Conservation (phyloP, 495 filamentous ascomycete genomes). For the Podospora fimiseda region DNA sequence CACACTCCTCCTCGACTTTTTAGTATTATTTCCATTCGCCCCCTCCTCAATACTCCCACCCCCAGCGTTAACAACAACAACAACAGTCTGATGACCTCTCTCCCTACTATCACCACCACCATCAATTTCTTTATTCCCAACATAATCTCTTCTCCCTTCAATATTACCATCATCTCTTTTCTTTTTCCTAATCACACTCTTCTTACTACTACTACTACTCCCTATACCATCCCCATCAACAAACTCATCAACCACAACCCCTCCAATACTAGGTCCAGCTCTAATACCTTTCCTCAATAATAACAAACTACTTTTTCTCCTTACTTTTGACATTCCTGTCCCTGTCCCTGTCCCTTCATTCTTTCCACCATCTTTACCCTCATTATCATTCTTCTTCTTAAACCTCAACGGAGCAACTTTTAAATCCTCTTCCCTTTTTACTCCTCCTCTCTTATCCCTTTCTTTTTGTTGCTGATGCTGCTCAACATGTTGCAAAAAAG, state of each 20-base stretch:
- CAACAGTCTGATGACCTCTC: neutral
- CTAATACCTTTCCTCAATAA: too few relatives aligned
- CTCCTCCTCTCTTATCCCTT: neutral
- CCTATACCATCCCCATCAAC: neutral
- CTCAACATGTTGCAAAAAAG: neutral
- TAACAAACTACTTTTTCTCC: too few relatives aligned
- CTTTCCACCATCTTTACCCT: too few relatives aligned
- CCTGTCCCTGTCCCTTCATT: too few relatives aligned
- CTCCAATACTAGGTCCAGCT: neutral
- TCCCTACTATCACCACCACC: too few relatives aligned
- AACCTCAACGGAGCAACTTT: neutral
- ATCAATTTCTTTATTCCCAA: too few relatives aligned
- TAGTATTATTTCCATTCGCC: neutral
- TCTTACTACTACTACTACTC: neutral
- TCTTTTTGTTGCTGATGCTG: neutral
- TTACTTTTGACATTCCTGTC: too few relatives aligned
- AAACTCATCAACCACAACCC: neutral
- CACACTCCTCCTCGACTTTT: conserved; percentile 13
- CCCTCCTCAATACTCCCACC: neutral
- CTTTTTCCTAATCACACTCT: conserved; percentile 8
- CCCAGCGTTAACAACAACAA: neutral
- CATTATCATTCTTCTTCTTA: neutral
- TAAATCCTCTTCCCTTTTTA: neutral
- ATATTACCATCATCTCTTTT: too few relatives aligned
- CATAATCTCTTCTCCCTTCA: too few relatives aligned